A percentile compares a stretch with the other conserved stretches of the same genome.
phyloP scores from a whole-genome alignment of 768 basidiomycete genomes.

The Royoungia palumana region DNA sequence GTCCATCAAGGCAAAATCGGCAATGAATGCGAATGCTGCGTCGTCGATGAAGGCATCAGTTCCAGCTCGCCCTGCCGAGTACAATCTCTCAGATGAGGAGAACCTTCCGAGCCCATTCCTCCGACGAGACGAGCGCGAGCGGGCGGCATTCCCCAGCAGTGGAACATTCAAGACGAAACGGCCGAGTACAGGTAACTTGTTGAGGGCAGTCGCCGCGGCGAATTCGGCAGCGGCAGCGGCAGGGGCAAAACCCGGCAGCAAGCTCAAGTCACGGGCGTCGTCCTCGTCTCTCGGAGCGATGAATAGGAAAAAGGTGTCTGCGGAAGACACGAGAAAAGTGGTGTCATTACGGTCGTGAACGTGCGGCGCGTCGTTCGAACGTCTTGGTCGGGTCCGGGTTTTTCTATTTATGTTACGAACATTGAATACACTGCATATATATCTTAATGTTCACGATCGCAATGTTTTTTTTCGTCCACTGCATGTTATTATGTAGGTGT shows the following conservation, averaged over 20 bases:
- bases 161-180: slow-evolving; percentile 34
- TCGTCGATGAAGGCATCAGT: slow-evolving; percentile 17
- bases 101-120: slow-evolving; percentile 85
- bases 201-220: slow-evolving; percentile 59
- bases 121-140: slow-evolving; percentile 49
- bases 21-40: background rate
- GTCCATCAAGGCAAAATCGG: slow-evolving; percentile 11
- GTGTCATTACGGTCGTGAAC: slow-evolving; percentile 13
- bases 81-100: slow-evolving; percentile 75
- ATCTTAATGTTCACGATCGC: slow-evolving; percentile 4
- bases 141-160: slow-evolving; percentile 3
- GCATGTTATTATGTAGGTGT: slow-evolving; percentile 3
- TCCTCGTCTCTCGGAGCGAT: slow-evolving; percentile 25
- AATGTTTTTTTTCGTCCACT: slow-evolving; percentile 5
- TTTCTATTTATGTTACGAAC: slow-evolving; percentile 1
- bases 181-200: slow-evolving; percentile 48
- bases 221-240: slow-evolving; percentile 38
- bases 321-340: slow-evolving; percentile 37
- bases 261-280: slow-evolving; percentile 7
- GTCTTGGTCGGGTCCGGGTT: background rate
- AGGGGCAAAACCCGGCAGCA: slow-evolving; percentile 18
- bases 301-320: slow-evolving; percentile 46
- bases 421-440: slow-evolving; percentile 3
- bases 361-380: background rate
- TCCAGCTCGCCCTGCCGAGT: slow-evolving; percentile 40